phyloP scores from a whole-genome alignment of 2,329 filamentous ascomycete species.

The Hypoxylon rubiginosum region DNA sequence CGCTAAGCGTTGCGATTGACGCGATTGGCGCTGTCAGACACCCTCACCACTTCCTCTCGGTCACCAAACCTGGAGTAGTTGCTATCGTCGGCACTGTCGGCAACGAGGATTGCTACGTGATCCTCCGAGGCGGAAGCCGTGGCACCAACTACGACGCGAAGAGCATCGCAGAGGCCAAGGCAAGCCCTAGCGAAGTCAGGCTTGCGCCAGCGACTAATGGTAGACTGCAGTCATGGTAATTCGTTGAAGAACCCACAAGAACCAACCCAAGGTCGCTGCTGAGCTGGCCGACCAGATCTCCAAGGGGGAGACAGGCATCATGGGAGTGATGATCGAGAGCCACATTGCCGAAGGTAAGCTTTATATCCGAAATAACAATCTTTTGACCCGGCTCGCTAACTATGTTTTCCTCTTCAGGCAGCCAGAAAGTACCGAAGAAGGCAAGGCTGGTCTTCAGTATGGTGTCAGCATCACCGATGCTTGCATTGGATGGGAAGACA shows the following conservation, averaged over 20 bases:
- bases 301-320: constrained; percentile 85
- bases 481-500: constrained; percentile 95
- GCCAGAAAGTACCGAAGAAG: constrained; percentile 92
- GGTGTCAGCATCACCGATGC: constrained; percentile 98
- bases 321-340: constrained; percentile 99
- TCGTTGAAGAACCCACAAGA: constrained; percentile 96
- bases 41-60: constrained; percentile 96
- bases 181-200: constrained; percentile 80
- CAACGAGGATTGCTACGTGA: constrained; percentile 97
- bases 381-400: constrained; percentile 45
- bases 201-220: constrained; percentile 85
- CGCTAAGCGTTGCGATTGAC: constrained; percentile 89
- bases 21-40: constrained; percentile 93
- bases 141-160: constrained; percentile 94
- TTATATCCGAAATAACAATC: constrained; percentile 16
- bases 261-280: constrained; percentile 93
- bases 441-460: constrained; percentile 87
- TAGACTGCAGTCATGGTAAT: constrained; percentile 98
- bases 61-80: constrained; percentile 95
- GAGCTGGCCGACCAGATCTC: constrained; percentile 86
- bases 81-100: constrained; percentile 95
- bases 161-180: constrained; percentile 87
- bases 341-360: constrained; percentile 89
- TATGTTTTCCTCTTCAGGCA: constrained; percentile 64
- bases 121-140: constrained; percentile 90